Conservation (phyloP, 371 early-diverging fungal species). For the Zychaea mexicana region DNA sequence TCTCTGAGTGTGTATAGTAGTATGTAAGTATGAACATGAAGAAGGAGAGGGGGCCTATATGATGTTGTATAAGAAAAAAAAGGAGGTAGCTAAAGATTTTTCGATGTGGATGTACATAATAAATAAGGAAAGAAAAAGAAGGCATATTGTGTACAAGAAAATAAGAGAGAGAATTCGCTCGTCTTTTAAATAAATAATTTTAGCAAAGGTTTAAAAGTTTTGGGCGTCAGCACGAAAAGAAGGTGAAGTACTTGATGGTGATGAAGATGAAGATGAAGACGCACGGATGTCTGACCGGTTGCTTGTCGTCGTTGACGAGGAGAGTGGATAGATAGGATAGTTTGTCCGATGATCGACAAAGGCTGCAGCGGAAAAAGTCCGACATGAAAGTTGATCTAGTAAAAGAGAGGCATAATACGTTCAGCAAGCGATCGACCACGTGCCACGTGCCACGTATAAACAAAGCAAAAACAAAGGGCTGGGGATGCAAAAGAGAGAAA, state of each 20-base stretch:
- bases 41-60: background rate
- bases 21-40: too few relatives aligned
- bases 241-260: background rate
- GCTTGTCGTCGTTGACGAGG: background rate
- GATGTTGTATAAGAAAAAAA: background rate
- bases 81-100: background rate
- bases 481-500: background rate
- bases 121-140: slow-evolving; percentile 1
- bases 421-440: background rate
- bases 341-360: slow-evolving; percentile 9
- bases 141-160: background rate
- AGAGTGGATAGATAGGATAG: slow-evolving; percentile 11
- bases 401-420: background rate
- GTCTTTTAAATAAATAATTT: background rate
- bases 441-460: background rate
- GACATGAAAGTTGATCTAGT: slow-evolving; percentile 20
- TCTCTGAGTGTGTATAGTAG: too few relatives aligned
- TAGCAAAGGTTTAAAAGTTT: background rate
- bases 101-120: background rate
- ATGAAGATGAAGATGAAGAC: background rate
- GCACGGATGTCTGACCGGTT: background rate
- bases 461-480: background rate
- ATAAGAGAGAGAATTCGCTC: too few relatives aligned
- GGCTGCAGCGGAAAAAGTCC: slow-evolving; percentile 16
- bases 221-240: background rate